These are phyloP conservation scores for Pisolithus microcarpus DNA, from an alignment of 768 basidiomycete genomes.

Conservation along the genomic window DNA sequence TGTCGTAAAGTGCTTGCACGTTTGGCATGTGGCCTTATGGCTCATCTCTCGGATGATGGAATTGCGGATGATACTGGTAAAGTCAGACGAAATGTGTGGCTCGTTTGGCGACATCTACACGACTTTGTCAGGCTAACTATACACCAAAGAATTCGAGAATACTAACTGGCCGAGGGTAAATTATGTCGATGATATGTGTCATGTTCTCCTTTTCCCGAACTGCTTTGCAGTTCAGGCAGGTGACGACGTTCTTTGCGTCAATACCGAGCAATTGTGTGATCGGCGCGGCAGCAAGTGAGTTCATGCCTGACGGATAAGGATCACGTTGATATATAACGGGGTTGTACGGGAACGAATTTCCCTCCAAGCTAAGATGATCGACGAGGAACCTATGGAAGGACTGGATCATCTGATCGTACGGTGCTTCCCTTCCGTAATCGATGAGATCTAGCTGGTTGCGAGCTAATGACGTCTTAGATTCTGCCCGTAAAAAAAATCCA, in stretches of 20 bases:
- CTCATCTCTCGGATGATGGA: conserved; percentile 77
- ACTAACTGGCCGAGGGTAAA: conserved; percentile 77
- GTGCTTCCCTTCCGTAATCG: conserved; percentile 74
- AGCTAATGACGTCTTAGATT: conserved; percentile 29
- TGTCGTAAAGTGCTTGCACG: conserved; percentile 70
- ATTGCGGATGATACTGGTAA: conserved; percentile 59
- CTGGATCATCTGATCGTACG: conserved; percentile 88
- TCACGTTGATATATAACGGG: conserved; percentile 40
- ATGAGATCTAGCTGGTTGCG: conserved; percentile 81
- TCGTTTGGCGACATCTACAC: conserved; percentile 32
- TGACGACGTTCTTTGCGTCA: conserved; percentile 65
- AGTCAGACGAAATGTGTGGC: conserved; percentile 38
- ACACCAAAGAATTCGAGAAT: neutral
- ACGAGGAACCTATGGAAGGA: conserved; percentile 91
- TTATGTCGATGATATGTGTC: conserved; percentile 78
- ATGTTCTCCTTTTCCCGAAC: conserved; percentile 68
- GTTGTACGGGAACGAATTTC: conserved; percentile 56
- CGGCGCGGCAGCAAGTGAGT: conserved; percentile 50
- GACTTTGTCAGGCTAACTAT: neutral
- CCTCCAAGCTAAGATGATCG: conserved; percentile 75
- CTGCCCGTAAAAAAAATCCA: too few species aligned
- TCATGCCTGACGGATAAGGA: conserved; percentile 17
- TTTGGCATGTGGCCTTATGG: conserved; percentile 81
- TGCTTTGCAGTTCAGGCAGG: conserved; percentile 69
- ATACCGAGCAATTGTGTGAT: conserved; percentile 84